A percentile compares a stretch with the other conserved stretches of the same genome.
phyloP scores from a whole-genome alignment of 768 basidiomycete species.

The Tulasnella sp. region DNA sequence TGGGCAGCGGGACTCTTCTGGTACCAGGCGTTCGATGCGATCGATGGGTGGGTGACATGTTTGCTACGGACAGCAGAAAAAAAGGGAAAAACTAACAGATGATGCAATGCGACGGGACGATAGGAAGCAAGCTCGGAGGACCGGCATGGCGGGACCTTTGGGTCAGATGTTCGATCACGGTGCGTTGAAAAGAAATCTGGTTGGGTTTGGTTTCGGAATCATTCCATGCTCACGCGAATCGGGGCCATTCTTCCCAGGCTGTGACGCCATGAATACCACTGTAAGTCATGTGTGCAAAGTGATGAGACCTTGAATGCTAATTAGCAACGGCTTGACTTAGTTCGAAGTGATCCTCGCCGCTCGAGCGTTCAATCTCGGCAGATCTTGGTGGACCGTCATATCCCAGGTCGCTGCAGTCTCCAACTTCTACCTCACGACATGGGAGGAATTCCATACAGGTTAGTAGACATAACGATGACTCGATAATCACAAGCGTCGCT shows the following conservation, averaged over 20 bases:
- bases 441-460: conserved; percentile 82
- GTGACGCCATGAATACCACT: conserved; percentile 91
- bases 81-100: too few species aligned
- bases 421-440: conserved; percentile 74
- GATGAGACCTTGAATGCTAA: background rate
- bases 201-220: background rate
- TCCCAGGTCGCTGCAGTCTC: conserved; percentile 66
- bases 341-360: conserved; percentile 76
- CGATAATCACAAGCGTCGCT: background rate
- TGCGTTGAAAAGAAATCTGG: background rate
- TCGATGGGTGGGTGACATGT: conserved; percentile 59
- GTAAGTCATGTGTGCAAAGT: conserved; percentile 33
- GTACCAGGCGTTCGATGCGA: conserved; percentile 83
- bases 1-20: conserved; percentile 83
- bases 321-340: conserved; percentile 31
- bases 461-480: conserved; percentile 21
- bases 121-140: conserved; percentile 90
- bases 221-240: background rate
- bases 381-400: conserved; percentile 95
- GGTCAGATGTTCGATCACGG: conserved; percentile 96
- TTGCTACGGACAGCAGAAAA: background rate
- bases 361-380: conserved; percentile 79
- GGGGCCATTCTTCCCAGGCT: conserved; percentile 41
- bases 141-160: conserved; percentile 94
- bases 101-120: background rate